Evolutionary conservation across 179 eudicot species (phyloP).

Genomic region (Nepenthes alata): DNA sequence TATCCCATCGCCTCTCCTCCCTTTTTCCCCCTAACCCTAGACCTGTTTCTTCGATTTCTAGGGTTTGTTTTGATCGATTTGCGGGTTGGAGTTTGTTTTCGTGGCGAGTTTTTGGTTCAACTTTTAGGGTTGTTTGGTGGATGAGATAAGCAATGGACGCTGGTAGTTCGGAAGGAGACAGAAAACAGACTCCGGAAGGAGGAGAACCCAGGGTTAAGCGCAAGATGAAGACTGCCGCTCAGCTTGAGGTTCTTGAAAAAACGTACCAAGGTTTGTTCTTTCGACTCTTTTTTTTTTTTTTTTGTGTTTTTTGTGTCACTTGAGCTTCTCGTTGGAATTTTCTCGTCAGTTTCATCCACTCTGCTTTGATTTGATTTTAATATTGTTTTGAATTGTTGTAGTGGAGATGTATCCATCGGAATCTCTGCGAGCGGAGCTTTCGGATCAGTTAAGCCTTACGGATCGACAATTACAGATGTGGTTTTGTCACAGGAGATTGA

Average conservation of each 20-base stretch:
- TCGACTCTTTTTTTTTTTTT: not conserved
- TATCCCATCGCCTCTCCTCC: not conserved
- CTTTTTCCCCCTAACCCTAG: conserved; percentile 6
- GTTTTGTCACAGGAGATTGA: conserved; percentile 87
- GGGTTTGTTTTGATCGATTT: conserved; percentile 12
- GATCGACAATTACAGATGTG: conserved; percentile 94
- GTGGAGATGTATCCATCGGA: conserved; percentile 48
- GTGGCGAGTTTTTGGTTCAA: not conserved
- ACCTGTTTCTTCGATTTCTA: conserved; percentile 5
- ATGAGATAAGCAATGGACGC: conserved; percentile 8
- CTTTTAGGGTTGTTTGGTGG: not conserved
- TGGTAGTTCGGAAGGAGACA: conserved; percentile 33
- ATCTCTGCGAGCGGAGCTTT: conserved; percentile 55
- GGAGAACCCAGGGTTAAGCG: conserved; percentile 55
- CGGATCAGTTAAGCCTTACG: conserved; percentile 54
- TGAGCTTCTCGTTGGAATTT: not conserved
- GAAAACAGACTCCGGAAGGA: conserved; percentile 26
- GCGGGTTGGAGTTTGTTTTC: not conserved
- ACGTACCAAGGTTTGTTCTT: conserved; percentile 55
- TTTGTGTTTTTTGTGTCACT: not conserved
- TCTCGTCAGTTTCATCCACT: not conserved
- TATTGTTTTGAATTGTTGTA: conserved; percentile 6
- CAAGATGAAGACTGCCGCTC: conserved; percentile 89
- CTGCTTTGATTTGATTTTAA: not conserved
- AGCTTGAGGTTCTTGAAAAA: conserved; percentile 70